Evolutionary conservation across 768 basidiomycete genomes (phyloP).

Genomic region (Albatrellus ellisii): DNA sequence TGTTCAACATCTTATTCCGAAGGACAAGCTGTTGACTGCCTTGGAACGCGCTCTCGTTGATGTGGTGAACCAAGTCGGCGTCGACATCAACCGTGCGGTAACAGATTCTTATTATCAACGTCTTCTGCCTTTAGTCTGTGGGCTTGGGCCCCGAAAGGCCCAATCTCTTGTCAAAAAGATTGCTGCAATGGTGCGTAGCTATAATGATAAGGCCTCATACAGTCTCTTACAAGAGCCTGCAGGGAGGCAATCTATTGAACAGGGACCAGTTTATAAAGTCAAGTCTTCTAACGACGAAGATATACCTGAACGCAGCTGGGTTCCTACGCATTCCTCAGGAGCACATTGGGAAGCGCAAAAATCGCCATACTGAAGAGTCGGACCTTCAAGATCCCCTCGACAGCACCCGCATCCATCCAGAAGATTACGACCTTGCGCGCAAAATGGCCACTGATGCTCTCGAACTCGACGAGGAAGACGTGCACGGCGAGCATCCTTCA

Average conservation of each 20-base stretch:
- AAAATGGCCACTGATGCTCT: conserved; percentile 98
- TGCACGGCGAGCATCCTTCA: conserved; percentile 85
- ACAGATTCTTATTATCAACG: conserved; percentile 81
- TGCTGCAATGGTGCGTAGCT: conserved; percentile 44
- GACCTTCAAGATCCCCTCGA: conserved; percentile 85
- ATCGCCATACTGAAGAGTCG: conserved; percentile 47
- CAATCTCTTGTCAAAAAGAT: conserved; percentile 76
- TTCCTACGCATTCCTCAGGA: conserved; percentile 82
- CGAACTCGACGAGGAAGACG: conserved; percentile 95
- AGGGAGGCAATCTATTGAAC: conserved; percentile 84
- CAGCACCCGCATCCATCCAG: conserved; percentile 90
- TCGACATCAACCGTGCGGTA: conserved; percentile 91
- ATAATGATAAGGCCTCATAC: neutral
- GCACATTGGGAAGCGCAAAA: conserved; percentile 40
- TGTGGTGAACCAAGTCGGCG: conserved; percentile 83
- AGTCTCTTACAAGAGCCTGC: conserved; percentile 4
- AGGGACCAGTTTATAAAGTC: conserved; percentile 81
- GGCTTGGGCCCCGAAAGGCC: conserved; percentile 91
- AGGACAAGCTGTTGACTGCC: conserved; percentile 67
- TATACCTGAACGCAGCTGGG: conserved; percentile 88
- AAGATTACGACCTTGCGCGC: conserved; percentile 93
- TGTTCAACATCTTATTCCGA: conserved; percentile 74
- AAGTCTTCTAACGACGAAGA: conserved; percentile 67
- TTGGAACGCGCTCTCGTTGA: conserved; percentile 87
- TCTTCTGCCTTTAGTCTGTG: conserved; percentile 82